Conservation (phyloP, 2,329 filamentous ascomycete species). For the Pseudocercospora macadamiae region DNA sequence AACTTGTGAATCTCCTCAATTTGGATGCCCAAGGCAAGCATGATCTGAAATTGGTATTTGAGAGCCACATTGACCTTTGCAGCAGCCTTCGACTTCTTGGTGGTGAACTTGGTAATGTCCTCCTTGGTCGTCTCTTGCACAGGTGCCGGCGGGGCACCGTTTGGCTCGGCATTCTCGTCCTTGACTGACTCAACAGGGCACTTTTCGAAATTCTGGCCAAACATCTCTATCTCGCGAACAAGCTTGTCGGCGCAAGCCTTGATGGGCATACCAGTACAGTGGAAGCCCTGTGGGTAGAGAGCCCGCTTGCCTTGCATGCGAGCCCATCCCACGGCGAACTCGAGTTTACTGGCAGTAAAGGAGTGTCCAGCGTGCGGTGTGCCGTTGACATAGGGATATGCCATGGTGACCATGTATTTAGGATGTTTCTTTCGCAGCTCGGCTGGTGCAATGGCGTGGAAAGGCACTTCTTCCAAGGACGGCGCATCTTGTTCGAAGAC, state of each 20-base stretch:
- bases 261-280: conserved; percentile 97
- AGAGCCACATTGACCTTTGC: conserved; percentile 82
- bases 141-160: conserved; percentile 52
- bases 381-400: conserved; percentile 83
- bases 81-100: conserved; percentile 89
- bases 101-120: conserved; percentile 87
- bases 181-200: conserved; percentile 64
- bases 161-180: conserved; percentile 51
- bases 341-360: conserved; percentile 90
- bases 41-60: conserved; percentile 96
- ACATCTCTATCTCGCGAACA: conserved; percentile 82
- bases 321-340: conserved; percentile 84
- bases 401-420: conserved; percentile 87
- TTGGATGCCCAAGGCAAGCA: conserved; percentile 87
- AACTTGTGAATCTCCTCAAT: conserved; percentile 90
- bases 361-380: conserved; percentile 83
- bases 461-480: conserved; percentile 73
- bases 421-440: conserved; percentile 79
- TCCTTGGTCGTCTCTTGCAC: conserved; percentile 68
- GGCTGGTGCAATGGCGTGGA: conserved; percentile 70
- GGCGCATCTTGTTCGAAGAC: conserved; percentile 89
- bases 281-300: conserved; percentile 90
- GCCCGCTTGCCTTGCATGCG: conserved; percentile 88
- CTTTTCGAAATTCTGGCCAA: conserved; percentile 81
- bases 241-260: conserved; percentile 97